phyloP scores from a whole-genome alignment of 2,329 filamentous ascomycete species.

The Endoconidiophora laricicola region DNA sequence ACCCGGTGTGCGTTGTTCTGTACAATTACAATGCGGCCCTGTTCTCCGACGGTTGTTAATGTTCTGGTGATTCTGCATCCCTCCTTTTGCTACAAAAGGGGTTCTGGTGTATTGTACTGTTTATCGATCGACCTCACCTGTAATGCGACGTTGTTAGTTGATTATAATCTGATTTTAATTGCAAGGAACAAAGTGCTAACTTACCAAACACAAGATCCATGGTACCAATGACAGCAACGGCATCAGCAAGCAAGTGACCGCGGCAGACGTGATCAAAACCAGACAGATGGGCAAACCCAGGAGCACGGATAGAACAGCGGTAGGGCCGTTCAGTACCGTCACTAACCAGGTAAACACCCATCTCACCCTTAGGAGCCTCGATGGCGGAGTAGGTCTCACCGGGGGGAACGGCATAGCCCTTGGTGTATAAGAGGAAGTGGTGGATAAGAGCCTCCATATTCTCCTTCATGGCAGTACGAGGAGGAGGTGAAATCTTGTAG shows the following conservation, averaged over 20 bases:
- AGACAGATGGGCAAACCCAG: conserved; percentile 85
- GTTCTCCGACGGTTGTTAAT: conserved; percentile 5
- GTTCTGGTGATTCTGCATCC: conserved; percentile 13
- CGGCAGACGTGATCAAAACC: conserved; percentile 88
- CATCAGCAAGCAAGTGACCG: conserved; percentile 88
- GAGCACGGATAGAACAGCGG: conserved; percentile 91
- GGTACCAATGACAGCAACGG: conserved; percentile 83
- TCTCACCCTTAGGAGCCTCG: conserved; percentile 99
- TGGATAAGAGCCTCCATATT: conserved; percentile 99
- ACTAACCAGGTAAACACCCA: conserved; percentile 93
- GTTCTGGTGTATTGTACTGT: conserved; percentile 14
- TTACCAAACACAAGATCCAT: conserved; percentile 83
- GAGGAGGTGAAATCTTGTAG: conserved; percentile 94
- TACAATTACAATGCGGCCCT: conserved; percentile 17
- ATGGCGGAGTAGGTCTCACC: conserved; percentile 97
- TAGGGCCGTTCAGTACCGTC: conserved; percentile 95
- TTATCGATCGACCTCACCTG: conserved; percentile 47
- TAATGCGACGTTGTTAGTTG: background rate
- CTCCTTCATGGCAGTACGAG: conserved; percentile 98
- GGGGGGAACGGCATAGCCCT: conserved; percentile 91
- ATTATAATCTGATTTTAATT: conserved; percentile 20
- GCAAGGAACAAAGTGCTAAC: conserved; percentile 17
- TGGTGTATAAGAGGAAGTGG: conserved; percentile 97
- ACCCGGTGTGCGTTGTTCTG: conserved; percentile 15
- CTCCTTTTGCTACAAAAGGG: conserved; percentile 9